Conservation (phyloP, 176 grass and related monocot genomes). For the Carex cristatella region DNA sequence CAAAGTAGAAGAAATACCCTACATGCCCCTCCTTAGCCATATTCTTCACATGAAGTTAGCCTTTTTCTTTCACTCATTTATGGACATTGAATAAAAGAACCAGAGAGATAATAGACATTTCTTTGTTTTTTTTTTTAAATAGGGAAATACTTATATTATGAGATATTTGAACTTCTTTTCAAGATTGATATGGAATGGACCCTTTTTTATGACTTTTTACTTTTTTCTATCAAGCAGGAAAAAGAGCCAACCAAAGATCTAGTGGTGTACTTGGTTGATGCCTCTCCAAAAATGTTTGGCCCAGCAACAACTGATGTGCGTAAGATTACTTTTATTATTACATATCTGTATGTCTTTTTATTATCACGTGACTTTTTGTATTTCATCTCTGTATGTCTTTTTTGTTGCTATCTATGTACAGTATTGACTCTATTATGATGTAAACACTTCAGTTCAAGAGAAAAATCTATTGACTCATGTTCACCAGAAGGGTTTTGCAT, state of each 20-base stretch:
- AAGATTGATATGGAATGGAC: not conserved
- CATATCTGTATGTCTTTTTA: not conserved
- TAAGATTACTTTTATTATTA: not conserved
- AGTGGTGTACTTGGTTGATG: constrained; percentile 78
- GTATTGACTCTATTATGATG: constrained; percentile 1
- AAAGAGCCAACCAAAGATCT: constrained; percentile 84
- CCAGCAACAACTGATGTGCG: constrained; percentile 42
- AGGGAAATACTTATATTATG: not conserved
- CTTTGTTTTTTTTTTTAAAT: not conserved
- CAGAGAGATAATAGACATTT: not conserved
- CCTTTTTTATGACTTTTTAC: constrained; percentile 22
- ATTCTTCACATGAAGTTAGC: not conserved
- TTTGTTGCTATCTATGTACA: not conserved
- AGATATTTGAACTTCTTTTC: not conserved
- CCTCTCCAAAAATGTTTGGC: constrained; percentile 92
- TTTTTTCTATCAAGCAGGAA: constrained; percentile 40
- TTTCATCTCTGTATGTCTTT: not conserved
- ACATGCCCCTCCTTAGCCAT: not conserved
- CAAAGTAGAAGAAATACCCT: no score
- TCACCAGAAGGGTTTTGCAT: not conserved
- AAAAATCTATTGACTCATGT: not conserved
- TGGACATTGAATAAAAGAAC: not conserved
- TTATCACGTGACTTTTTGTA: not conserved
- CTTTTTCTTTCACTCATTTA: not conserved
- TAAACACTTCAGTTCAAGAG: not conserved